Base-by-base conservation (phyloP, 495 filamentous ascomycete genomes). In the Haplographium delicatum region DNA sequence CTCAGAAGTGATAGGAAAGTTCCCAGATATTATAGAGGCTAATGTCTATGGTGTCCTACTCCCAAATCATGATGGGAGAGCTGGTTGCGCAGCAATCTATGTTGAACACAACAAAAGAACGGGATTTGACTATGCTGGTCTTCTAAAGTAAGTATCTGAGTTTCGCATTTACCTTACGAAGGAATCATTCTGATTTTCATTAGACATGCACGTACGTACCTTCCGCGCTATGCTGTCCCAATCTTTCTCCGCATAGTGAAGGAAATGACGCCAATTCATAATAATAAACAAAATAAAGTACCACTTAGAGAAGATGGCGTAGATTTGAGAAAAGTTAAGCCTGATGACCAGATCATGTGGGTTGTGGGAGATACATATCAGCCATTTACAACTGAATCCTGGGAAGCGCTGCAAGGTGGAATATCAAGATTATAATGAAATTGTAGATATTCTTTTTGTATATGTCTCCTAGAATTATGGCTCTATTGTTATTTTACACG, bases 241-340 rank as follows among this genome's bases (percentile, higher is more conserved):
- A 61, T 89, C 4, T 91, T 91, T 62, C 54, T 90, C 24, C 70
- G 87, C 0, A 61, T 89, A 18, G 76, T 85, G 3, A 59, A 70
- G 33, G 72, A 69, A 40, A 69, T 77, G 28, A 75, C 72, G 27
- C 77, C 82, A 18, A 89, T 82, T 50, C 85, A 91, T 62, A 91
- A 89, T 62, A 83, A 89, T 60, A 91, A 91, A 69, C 85, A 89
- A 68, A 84, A 87, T 60, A 91, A 90, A 66, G 78, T 82, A 6
- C 80, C 81, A 1, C 70, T 90, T 22, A 73, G 85, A 50, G 76
- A 81, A 30, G 84, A 88, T 56, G 86, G 86, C 0, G 76, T 88
- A 6, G 79, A 88, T 59, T 81, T 80, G 11, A 68, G 62, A 3
- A 81, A 83, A 65, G 78, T 75, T 0, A 54, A 62, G 5, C 59